A percentile compares a stretch with the other conserved stretches of the same genome.
Evolutionary conservation across 768 basidiomycete species (phyloP).

Genomic region (Gymnopilus junonius): DNA sequence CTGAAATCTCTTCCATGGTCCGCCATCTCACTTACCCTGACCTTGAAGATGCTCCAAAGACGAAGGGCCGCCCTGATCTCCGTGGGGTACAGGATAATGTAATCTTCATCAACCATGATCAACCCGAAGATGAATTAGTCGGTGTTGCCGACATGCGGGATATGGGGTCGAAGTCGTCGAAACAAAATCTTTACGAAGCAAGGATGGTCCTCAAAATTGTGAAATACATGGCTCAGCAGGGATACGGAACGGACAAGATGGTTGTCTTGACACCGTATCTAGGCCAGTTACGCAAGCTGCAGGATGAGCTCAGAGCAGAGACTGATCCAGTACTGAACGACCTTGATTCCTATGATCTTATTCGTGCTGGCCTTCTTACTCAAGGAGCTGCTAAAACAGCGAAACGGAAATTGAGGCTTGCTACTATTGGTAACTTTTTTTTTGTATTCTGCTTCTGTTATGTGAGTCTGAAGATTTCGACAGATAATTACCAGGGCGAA

Average conservation of each 20-base stretch:
- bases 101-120: constrained; percentile 61
- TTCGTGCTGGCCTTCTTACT: constrained; percentile 57
- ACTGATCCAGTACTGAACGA: constrained; percentile 68
- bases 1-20: constrained; percentile 68
- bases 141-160: constrained; percentile 51
- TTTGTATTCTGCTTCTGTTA: not conserved
- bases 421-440: constrained; percentile 61
- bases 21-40: constrained; percentile 69
- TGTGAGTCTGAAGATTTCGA: not conserved
- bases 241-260: constrained; percentile 61
- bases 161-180: constrained; percentile 52
- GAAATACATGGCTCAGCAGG: constrained; percentile 68
- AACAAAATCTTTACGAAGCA: constrained; percentile 64
- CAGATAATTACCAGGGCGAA: constrained; percentile 81
- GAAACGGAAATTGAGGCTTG: constrained; percentile 56
- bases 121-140: constrained; percentile 54
- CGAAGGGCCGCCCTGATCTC: constrained; percentile 52
- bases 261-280: constrained; percentile 75
- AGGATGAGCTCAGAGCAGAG: constrained; percentile 45
- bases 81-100: constrained; percentile 61
- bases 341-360: constrained; percentile 60
- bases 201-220: constrained; percentile 70
- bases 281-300: constrained; percentile 62
- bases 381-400: constrained; percentile 38
- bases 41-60: constrained; percentile 57